Conservation (phyloP, 176 grass and related monocot species). For the Cymbopogon citratus region DNA sequence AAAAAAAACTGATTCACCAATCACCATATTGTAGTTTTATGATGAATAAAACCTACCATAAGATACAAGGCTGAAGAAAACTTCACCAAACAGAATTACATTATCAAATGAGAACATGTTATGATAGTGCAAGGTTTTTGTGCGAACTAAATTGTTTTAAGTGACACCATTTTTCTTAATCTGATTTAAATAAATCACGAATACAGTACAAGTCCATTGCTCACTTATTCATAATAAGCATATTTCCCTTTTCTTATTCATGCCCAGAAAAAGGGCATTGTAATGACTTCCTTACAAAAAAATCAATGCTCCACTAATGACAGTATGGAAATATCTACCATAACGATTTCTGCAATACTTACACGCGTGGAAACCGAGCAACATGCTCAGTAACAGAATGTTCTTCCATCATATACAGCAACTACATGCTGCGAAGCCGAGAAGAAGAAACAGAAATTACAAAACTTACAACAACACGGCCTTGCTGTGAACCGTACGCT, state of each 20-base stretch:
- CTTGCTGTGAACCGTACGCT: not conserved
- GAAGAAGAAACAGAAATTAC: not conserved
- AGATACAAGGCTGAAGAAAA: not conserved
- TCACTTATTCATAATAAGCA: not conserved
- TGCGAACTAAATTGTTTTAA: not conserved
- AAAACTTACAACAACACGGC: not conserved
- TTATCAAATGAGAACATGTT: not conserved
- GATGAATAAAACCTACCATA: too few relatives aligned
- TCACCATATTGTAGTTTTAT: too few relatives aligned
- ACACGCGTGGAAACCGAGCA: not conserved
- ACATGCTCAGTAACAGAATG: not conserved
- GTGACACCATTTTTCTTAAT: not conserved
- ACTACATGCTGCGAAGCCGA: not conserved
- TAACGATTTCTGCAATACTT: not conserved
- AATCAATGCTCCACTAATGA: not conserved
- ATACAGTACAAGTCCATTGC: not conserved
- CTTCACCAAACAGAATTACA: not conserved
- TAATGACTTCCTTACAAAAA: not conserved
- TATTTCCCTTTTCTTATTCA: not conserved
- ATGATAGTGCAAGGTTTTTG: not conserved
- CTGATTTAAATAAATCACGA: not conserved
- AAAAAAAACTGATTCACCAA: not conserved
- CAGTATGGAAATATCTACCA: not conserved
- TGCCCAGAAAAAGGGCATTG: not conserved
- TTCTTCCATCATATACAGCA: slow-evolving; percentile 4